Conservation (phyloP, 345 rosid species). For the Gossypium australe region DNA sequence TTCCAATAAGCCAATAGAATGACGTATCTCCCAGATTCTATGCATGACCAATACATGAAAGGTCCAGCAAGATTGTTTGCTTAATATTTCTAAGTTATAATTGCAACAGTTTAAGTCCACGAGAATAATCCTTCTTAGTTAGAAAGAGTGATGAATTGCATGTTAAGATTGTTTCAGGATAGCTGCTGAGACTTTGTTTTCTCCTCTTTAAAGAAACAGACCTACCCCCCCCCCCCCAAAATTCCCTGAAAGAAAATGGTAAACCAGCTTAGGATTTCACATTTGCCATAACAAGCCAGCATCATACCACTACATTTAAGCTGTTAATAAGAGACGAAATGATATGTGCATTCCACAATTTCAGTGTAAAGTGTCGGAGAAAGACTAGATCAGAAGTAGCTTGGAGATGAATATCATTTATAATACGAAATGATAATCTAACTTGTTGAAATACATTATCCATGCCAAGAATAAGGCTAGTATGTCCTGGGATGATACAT, state of each 20-base stretch:
- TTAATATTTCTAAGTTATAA: not conserved
- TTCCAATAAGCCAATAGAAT: slow-evolving; percentile 3
- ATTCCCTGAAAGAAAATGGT: not conserved
- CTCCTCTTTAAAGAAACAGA: not conserved
- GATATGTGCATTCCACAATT: not conserved
- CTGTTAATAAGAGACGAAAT: not conserved
- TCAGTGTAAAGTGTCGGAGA: not conserved
- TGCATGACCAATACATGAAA: not conserved
- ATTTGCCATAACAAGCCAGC: not conserved
- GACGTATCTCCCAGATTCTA: not conserved
- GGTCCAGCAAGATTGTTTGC: not conserved
- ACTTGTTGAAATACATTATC: not conserved
- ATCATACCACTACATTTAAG: not conserved
- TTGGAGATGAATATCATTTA: not conserved
- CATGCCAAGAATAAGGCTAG: not conserved
- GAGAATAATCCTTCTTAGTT: not conserved
- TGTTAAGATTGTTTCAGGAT: not conserved
- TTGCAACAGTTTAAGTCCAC: not conserved
- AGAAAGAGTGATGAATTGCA: not conserved
- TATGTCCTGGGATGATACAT: not conserved
- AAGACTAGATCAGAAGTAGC: slow-evolving; percentile 7
- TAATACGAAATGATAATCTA: not conserved
- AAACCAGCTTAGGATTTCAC: not conserved
- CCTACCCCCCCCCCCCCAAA: too few species aligned
- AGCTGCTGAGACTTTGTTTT: not conserved